phyloP scores from a whole-genome alignment of 495 filamentous ascomycete genomes.

The Trypethelium eluteriae region DNA sequence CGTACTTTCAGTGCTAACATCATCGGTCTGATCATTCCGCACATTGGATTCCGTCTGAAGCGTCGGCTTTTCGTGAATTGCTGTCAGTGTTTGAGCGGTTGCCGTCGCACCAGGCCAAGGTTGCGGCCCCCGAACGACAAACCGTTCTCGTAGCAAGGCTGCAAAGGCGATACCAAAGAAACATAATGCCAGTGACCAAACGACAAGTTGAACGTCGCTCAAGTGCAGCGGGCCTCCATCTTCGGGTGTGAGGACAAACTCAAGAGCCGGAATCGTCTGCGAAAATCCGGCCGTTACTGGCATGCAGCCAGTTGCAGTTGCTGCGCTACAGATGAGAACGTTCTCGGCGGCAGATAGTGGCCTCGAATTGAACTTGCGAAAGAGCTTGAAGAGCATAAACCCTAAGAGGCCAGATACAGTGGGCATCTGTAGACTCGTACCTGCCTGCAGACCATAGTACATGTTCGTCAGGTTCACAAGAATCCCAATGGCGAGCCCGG shows the following conservation, averaged over 20 bases:
- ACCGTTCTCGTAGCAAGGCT: background rate
- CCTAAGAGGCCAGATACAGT: background rate
- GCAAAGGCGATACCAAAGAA: background rate
- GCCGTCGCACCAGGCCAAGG: background rate
- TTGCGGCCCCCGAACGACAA: background rate
- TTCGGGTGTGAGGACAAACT: background rate
- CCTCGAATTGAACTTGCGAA: background rate
- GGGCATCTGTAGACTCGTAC: background rate
- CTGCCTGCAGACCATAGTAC: background rate
- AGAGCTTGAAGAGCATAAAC: background rate
- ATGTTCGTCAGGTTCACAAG: background rate
- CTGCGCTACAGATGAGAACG: background rate
- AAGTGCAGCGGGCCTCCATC: background rate
- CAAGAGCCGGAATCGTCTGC: background rate
- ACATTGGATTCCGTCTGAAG: background rate
- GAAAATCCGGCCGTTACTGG: background rate
- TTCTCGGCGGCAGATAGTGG: background rate
- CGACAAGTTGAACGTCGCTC: background rate
- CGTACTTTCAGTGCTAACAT: too few species aligned
- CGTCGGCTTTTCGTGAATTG: background rate
- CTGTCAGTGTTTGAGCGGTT: background rate
- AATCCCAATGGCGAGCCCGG: background rate
- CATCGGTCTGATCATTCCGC: background rate
- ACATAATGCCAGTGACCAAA: background rate
- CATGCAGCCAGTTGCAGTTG: background rate